A percentile compares a stretch with the other conserved stretches of the same genome.
These are phyloP conservation scores for Penstemon eatonii DNA, from an alignment of 257 asterid species.

Conservation along the genomic window DNA sequence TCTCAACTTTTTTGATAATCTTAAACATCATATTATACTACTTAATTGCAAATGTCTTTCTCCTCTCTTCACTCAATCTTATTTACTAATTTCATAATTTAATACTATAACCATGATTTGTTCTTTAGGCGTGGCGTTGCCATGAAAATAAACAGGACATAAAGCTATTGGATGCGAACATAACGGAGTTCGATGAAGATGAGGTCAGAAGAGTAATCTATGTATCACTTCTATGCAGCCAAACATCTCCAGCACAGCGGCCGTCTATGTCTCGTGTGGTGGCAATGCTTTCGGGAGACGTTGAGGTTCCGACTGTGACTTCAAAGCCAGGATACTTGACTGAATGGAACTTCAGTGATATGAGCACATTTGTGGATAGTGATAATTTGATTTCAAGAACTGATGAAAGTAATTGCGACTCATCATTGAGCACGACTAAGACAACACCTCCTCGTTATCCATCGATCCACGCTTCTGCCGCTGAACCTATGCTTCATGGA, in stretches of 20 bases:
- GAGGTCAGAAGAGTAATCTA: slow-evolving; percentile 52
- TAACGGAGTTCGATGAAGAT: slow-evolving; percentile 33
- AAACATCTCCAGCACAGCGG: slow-evolving; percentile 51
- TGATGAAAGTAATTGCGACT: not conserved
- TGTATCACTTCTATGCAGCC: slow-evolving; percentile 67
- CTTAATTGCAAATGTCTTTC: too few species aligned
- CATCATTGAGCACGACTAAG: slow-evolving; percentile 24
- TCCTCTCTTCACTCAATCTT: too few species aligned
- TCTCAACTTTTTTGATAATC: too few species aligned
- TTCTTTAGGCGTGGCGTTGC: slow-evolving; percentile 38
- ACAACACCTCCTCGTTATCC: slow-evolving; percentile 24
- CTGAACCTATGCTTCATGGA: slow-evolving; percentile 35
- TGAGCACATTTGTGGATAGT: slow-evolving; percentile 18
- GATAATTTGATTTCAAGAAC: slow-evolving; percentile 16
- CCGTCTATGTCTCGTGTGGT: slow-evolving; percentile 71
- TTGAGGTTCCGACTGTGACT: slow-evolving; percentile 47
- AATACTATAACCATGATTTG: not conserved
- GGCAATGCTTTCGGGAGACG: slow-evolving; percentile 69
- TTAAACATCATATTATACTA: too few species aligned
- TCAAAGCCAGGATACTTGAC: slow-evolving; percentile 60
- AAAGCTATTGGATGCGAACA: slow-evolving; percentile 39
- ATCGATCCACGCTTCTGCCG: slow-evolving; percentile 10
- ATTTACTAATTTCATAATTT: too few species aligned
- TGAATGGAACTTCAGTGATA: slow-evolving; percentile 51
- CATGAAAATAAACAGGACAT: slow-evolving; percentile 37